These are phyloP conservation scores for Golubevia sp. DNA, from an alignment of 1,284 basidiomycete species.

Conservation along the genomic window DNA sequence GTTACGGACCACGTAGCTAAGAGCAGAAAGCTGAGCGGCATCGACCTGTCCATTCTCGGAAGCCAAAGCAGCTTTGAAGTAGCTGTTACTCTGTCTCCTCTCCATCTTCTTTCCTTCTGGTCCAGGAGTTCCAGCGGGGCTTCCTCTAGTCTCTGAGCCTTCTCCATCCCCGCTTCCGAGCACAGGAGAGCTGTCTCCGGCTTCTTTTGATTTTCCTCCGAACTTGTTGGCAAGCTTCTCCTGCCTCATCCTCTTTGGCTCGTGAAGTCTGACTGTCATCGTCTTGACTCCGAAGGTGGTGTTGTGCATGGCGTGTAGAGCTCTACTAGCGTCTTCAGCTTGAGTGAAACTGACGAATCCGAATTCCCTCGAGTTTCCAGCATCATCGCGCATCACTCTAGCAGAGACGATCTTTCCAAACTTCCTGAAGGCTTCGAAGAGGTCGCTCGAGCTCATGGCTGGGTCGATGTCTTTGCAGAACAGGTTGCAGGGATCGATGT, in stretches of 20 bases:
- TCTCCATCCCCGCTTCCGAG: background rate
- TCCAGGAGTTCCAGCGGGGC: background rate
- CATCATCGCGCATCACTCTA: conserved; percentile 88
- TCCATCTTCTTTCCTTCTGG: conserved; percentile 11
- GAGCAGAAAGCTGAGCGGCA: conserved; percentile 69
- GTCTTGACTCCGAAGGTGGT: conserved; percentile 67
- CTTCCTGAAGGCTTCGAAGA: conserved; percentile 35
- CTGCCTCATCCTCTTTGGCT: conserved; percentile 83
- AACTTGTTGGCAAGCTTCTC: conserved; percentile 83
- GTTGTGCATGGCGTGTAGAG: conserved; percentile 14
- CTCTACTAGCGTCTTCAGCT: conserved; percentile 62
- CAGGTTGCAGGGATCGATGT: conserved; percentile 51
- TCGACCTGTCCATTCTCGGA: conserved; percentile 63
- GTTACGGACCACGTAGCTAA: conserved; percentile 80
- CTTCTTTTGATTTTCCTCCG: conserved; percentile 25
- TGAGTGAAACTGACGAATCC: conserved; percentile 82
- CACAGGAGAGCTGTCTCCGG: no score
- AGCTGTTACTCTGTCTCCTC: conserved; percentile 31
- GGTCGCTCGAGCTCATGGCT: conserved; percentile 27
- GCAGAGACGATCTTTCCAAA: conserved; percentile 68
- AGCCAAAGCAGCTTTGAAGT: conserved; percentile 34
- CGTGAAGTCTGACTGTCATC: conserved; percentile 82
- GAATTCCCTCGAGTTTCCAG: conserved; percentile 82
- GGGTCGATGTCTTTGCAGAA: conserved; percentile 52
- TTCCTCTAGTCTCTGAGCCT: conserved; percentile 8